Base-by-base conservation (phyloP, 108 stramenopile species). In the Skeletonema tropicum region DNA sequence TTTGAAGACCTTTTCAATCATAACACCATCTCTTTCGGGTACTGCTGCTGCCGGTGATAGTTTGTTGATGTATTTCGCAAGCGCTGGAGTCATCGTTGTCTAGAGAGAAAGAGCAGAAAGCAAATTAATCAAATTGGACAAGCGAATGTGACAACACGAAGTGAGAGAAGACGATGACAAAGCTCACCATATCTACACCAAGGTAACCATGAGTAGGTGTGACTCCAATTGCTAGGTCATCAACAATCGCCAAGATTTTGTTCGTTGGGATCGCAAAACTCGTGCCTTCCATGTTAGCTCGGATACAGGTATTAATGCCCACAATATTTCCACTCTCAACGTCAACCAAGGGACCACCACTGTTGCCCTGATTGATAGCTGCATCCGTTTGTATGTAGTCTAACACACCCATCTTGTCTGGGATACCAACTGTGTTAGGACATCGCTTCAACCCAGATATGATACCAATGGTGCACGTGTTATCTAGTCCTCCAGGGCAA, bases 331-430 rank as follows among this genome's bases (percentile, higher is more conserved):
- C 96, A 49, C 70, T 90, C 68, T 86, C 87, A 1, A 92, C 93
- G 71, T 97, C 92, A 11, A 97, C 90, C 42, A 95, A 83, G 11
- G 96, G 96, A 8, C 96, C 96, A 11, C 94, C 94, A 21, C 83
- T 83, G 41, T 91, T 91, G 11, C 90, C 90, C 36, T 88, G 90
- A 77, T 95, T 93, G 64, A 89, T 87, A 19, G 90, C 84, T 15
- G 89, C 90, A 71, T 94, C 93, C 0, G 96, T 97, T 71, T 97
- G 96, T 36, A 97, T 97, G 74, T 91, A 97, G 62, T 92, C 85
- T 3, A 94, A 46, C 9, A 73, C 81, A 41, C 81, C 92, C 21
- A 91, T 87, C 70, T 95, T 94, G 68, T 95, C 88, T 26, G 88
- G 89, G 31, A 93, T 87, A 0, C 96, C 96, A 10, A 97, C 94